Base-by-base conservation (phyloP, 2,329 filamentous ascomycete species). In the Fusarium aywerte region DNA sequence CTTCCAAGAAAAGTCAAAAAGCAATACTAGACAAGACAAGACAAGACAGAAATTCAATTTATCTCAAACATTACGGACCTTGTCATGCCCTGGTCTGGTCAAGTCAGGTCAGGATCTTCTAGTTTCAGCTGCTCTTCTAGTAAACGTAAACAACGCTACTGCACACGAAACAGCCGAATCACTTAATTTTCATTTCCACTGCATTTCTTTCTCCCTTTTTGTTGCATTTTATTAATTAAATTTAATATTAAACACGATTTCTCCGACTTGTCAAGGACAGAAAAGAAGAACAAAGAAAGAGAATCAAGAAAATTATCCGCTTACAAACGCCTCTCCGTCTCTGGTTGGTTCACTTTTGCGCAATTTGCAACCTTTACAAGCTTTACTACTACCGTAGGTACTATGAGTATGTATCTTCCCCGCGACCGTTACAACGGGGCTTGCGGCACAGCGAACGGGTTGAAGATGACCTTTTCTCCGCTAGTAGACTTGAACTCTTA, bases 131-230 rank as follows among this genome's bases (percentile, higher is more conserved):
- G 23, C 36, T 63, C 21, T 58, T n/a, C n/a, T n/a, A n/a, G n/a
- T n/a, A n/a, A 59, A 50, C n/a, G n/a, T 27, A 27, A 27, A 33
- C 39, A 53, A 51, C 50, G 45, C 60, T 65, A 51, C 59, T 67
- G 65, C 65, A 67, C 31, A 67, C 38, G 49, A 60, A 65, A 65
- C 62, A 38, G 23, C 48, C 35, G 55, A 48, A 29, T 52, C 56
- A 69, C 58, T 67, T 50, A 21, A 36, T 23, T 20, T 27, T 62
- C 60, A 68, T 68, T 68, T 68, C 65, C 61, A 61, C 64, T 47
- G 35, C 44, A 31, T 63, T 21, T 21, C 3, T 12, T 3, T n/a
- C 12, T 62, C 33, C 25, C 49, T 31, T 36, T 25, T 48, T 35
- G 18, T 8, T 23, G 21, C 44, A 39, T 54, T 21, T 43, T 13